phyloP scores from a whole-genome alignment of 768 basidiomycete species.

The Polyporus arcularius region DNA sequence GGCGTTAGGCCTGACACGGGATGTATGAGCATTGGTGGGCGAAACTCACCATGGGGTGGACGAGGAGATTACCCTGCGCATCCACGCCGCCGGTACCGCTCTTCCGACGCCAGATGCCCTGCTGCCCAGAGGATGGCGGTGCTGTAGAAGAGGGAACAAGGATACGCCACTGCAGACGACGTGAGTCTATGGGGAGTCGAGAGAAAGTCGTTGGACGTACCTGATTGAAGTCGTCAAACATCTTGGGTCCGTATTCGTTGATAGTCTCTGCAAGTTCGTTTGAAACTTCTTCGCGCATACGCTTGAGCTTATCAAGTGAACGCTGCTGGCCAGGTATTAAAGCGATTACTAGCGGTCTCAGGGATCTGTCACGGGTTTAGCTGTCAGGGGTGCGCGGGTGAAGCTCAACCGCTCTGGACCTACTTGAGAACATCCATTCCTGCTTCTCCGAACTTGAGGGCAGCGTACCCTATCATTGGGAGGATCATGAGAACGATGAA shows the following conservation, averaged over 20 bases:
- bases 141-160: slow-evolving; percentile 81
- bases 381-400: background rate
- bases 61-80: slow-evolving; percentile 80
- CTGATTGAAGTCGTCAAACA: slow-evolving; percentile 87
- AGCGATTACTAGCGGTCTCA: slow-evolving; percentile 86
- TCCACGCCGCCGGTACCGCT: slow-evolving; percentile 82
- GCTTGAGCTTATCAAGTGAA: slow-evolving; percentile 73
- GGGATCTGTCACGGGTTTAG: slow-evolving; percentile 59
- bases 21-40: slow-evolving; percentile 12
- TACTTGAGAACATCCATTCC: slow-evolving; percentile 97
- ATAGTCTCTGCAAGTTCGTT: slow-evolving; percentile 84
- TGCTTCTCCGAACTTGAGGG: slow-evolving; percentile 96
- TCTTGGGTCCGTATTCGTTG: slow-evolving; percentile 84
- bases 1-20: background rate
- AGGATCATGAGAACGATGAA: slow-evolving; percentile 71
- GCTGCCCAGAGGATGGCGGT: slow-evolving; percentile 74
- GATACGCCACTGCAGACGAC: slow-evolving; percentile 62
- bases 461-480: slow-evolving; percentile 89
- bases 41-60: slow-evolving; percentile 76
- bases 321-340: slow-evolving; percentile 87
- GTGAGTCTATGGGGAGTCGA: background rate
- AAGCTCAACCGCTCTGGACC: slow-evolving; percentile 30
- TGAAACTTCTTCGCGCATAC: slow-evolving; percentile 70
- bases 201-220: slow-evolving; percentile 39
- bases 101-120: slow-evolving; percentile 79